These are phyloP conservation scores for Desmodesmus armatus DNA, from an alignment of 139 green algal genomes.

Conservation along the genomic window DNA sequence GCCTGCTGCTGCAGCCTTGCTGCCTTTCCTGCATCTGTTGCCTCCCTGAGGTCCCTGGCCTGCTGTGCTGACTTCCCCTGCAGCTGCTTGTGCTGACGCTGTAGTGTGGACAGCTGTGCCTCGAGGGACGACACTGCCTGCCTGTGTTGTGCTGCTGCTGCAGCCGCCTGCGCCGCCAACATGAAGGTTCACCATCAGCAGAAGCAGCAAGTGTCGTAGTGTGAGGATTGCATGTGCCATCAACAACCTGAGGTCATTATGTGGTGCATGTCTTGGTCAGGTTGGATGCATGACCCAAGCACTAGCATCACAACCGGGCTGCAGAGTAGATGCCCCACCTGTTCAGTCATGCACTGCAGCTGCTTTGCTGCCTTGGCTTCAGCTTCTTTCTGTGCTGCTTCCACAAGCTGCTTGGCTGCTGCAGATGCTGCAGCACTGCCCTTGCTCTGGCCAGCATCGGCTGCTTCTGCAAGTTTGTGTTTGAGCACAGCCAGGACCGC, in stretches of 20 bases:
- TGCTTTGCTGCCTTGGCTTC: slow-evolving; percentile 9
- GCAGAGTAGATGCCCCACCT: neutral
- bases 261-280: neutral
- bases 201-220: neutral
- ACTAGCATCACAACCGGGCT: neutral
- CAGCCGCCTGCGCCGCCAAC: neutral
- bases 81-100: slow-evolving; percentile 17
- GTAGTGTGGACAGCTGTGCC: neutral
- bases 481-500: neutral
- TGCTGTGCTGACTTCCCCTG: slow-evolving; percentile 28
- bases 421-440: neutral
- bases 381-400: slow-evolving; percentile 10
- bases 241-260: neutral
- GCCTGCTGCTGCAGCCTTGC: neutral
- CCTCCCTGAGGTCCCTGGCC: slow-evolving; percentile 13
- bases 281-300: neutral
- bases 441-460: neutral
- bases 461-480: slow-evolving; percentile 1
- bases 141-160: neutral
- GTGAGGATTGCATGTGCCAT: neutral
- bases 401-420: slow-evolving; percentile 14
- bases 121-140: slow-evolving; percentile 3
- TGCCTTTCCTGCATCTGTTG: neutral
- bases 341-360: neutral
- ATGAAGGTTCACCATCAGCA: neutral